Percentiles rank a stretch among this genome's conserved stretches.
Conservation (phyloP, 2,329 filamentous ascomycete species). For the Thermothelomyces thermophilus region DNA sequence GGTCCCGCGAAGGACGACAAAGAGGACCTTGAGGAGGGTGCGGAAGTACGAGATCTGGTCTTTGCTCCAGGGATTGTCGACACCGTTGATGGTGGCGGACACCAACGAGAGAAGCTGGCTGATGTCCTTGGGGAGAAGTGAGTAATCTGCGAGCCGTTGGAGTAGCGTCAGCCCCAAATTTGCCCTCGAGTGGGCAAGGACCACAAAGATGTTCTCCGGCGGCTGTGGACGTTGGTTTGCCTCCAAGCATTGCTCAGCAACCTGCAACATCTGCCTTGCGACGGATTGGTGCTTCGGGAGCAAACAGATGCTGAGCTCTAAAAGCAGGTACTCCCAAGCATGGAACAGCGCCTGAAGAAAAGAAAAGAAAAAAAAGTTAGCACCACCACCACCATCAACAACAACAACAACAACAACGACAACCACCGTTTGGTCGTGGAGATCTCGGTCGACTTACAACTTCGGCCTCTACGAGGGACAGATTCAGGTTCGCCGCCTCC, state of each 20-base stretch:
- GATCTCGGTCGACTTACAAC: slow-evolving; percentile 50
- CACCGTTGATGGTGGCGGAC: slow-evolving; percentile 45
- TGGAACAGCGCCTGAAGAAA: slow-evolving; percentile 63
- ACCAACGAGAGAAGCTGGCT: slow-evolving; percentile 46
- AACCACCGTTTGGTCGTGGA: too few relatives aligned
- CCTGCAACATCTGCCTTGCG: slow-evolving; percentile 63
- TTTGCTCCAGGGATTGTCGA: slow-evolving; percentile 47
- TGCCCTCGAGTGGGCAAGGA: slow-evolving; percentile 67
- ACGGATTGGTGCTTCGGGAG: slow-evolving; percentile 45
- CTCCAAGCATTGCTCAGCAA: slow-evolving; percentile 69
- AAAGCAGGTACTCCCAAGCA: slow-evolving; percentile 80
- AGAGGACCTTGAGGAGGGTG: slow-evolving; percentile 75
- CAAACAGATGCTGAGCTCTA: slow-evolving; percentile 70
- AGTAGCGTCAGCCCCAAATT: slow-evolving; percentile 77
- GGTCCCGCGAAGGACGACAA: slow-evolving; percentile 68
- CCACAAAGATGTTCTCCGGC: slow-evolving; percentile 74
- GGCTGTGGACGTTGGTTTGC: slow-evolving; percentile 68
- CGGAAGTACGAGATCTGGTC: slow-evolving; percentile 67
- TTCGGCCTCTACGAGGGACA: slow-evolving; percentile 89
- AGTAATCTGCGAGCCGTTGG: slow-evolving; percentile 64
- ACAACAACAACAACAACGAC: too few relatives aligned
- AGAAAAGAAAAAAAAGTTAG: neutral
- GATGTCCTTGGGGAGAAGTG: slow-evolving; percentile 44
- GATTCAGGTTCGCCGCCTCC: slow-evolving; percentile 77
- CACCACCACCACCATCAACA: too few relatives aligned